Conservation (phyloP, 2,329 filamentous ascomycete genomes). For the Lachnellula occidentalis region DNA sequence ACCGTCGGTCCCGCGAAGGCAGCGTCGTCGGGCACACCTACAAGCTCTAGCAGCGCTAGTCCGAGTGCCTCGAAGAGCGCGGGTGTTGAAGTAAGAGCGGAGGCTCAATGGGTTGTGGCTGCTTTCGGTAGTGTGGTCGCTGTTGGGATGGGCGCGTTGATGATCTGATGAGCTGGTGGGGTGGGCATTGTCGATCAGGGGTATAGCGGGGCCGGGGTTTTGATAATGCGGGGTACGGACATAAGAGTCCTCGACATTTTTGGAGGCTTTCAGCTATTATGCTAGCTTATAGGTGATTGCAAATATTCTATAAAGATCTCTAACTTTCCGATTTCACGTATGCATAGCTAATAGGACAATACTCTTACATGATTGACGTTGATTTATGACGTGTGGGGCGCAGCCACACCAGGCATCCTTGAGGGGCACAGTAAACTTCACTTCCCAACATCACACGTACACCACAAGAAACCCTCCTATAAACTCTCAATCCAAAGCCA, state of each 20-base stretch:
- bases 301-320: too few species aligned
- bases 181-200: neutral
- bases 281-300: too few species aligned
- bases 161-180: slow-evolving; percentile 4
- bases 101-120: slow-evolving; percentile 10
- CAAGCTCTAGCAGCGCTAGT: slow-evolving; percentile 3
- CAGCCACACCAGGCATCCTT: neutral
- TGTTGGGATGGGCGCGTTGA: slow-evolving; percentile 12
- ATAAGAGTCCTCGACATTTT: too few species aligned
- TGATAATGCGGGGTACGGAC: neutral
- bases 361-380: neutral
- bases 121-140: slow-evolving; percentile 10
- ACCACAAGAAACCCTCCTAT: neutral
- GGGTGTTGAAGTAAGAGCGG: slow-evolving; percentile 8
- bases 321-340: too few species aligned
- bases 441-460: neutral
- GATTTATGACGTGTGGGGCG: neutral
- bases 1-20: slow-evolving; percentile 9
- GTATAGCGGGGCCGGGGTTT: neutral
- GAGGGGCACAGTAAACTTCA: neutral
- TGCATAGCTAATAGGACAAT: too few species aligned
- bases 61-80: slow-evolving; percentile 3
- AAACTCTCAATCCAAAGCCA: neutral
- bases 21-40: neutral
- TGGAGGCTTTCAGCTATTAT: too few species aligned